Conservation (phyloP, 805 yeast genomes). For the Cyberlindnera amylophila region DNA sequence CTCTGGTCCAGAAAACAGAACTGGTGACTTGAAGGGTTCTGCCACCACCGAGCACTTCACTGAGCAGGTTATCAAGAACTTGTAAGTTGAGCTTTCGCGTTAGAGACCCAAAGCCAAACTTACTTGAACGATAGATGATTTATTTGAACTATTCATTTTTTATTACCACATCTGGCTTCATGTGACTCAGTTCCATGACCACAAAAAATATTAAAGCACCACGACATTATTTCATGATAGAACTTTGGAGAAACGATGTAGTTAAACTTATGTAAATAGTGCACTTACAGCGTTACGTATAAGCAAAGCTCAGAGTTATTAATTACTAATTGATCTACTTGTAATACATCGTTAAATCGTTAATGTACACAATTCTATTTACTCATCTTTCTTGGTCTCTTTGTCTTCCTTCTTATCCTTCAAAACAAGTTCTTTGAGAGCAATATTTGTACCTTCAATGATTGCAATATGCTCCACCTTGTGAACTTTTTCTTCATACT, state of each 20-base stretch:
- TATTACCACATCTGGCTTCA: no score
- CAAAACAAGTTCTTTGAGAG: slow-evolving; percentile 33
- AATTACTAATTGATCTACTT: no score
- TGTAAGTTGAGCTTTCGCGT: slow-evolving; percentile 11
- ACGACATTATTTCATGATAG: slow-evolving; percentile 6
- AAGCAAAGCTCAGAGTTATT: no score
- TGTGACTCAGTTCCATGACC: no score
- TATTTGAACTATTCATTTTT: not conserved
- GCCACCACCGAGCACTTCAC: slow-evolving; percentile 90
- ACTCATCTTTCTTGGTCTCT: not conserved
- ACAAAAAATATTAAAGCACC: not conserved
- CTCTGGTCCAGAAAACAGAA: slow-evolving; percentile 92
- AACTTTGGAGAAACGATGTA: not conserved
- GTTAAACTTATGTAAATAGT: no score
- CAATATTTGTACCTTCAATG: slow-evolving; percentile 81
- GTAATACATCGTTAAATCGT: not conserved
- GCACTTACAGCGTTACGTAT: no score
- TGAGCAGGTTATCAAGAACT: slow-evolving; percentile 72
- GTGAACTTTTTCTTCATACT: slow-evolving; percentile 82
- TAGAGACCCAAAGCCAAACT: no score
- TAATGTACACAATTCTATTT: not conserved
- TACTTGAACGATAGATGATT: slow-evolving; percentile 6
- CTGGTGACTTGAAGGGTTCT: slow-evolving; percentile 92
- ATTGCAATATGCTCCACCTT: slow-evolving; percentile 83
- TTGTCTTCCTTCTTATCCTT: slow-evolving; percentile 2